phyloP scores from a whole-genome alignment of 2,329 filamentous ascomycete genomes.

The Fusarium buharicum region DNA sequence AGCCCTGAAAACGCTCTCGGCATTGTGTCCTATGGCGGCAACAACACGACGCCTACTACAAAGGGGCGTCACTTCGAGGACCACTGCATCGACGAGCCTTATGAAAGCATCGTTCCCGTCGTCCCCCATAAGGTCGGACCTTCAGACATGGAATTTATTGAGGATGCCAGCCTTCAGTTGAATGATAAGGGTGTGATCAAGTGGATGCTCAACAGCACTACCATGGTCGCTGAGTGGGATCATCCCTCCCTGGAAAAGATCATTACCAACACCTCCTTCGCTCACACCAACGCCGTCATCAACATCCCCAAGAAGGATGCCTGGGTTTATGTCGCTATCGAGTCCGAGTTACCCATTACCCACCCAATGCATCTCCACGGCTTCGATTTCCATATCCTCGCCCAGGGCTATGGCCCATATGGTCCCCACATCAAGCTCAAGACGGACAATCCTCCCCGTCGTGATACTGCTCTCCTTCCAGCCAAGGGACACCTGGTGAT shows the following conservation, averaged over 20 bases:
- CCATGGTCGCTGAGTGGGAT: slow-evolving; percentile 48
- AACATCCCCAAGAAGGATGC: slow-evolving; percentile 41
- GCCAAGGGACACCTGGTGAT: slow-evolving; percentile 58
- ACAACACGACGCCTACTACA: slow-evolving; percentile 29
- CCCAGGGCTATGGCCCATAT: slow-evolving; percentile 43
- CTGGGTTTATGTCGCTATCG: slow-evolving; percentile 49
- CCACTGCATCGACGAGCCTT: slow-evolving; percentile 52
- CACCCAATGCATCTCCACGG: slow-evolving; percentile 54
- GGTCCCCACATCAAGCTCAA: slow-evolving; percentile 35
- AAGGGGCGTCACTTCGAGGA: slow-evolving; percentile 20
- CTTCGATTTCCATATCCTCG: slow-evolving; percentile 49
- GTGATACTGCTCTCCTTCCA: slow-evolving; percentile 63
- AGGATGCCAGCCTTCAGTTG: slow-evolving; percentile 43
- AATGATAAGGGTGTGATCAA: slow-evolving; percentile 52
- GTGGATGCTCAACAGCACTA: slow-evolving; percentile 58
- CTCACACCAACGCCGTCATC: slow-evolving; percentile 45
- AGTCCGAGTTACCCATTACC: slow-evolving; percentile 41
- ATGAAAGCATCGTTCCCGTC: slow-evolving; percentile 50
- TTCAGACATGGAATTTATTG: slow-evolving; percentile 44
- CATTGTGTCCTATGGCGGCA: slow-evolving; percentile 57
- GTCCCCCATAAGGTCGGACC: slow-evolving; percentile 48
- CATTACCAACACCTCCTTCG: slow-evolving; percentile 34
- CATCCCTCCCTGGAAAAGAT: slow-evolving; percentile 46
- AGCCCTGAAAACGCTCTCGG: slow-evolving; percentile 58
- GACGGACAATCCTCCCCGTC: slow-evolving; percentile 59